A percentile compares a stretch with the other conserved stretches of the same genome.
Evolutionary conservation across 2,329 filamentous ascomycete genomes (phyloP).

Genomic region (Ophiostoma sp.): DNA sequence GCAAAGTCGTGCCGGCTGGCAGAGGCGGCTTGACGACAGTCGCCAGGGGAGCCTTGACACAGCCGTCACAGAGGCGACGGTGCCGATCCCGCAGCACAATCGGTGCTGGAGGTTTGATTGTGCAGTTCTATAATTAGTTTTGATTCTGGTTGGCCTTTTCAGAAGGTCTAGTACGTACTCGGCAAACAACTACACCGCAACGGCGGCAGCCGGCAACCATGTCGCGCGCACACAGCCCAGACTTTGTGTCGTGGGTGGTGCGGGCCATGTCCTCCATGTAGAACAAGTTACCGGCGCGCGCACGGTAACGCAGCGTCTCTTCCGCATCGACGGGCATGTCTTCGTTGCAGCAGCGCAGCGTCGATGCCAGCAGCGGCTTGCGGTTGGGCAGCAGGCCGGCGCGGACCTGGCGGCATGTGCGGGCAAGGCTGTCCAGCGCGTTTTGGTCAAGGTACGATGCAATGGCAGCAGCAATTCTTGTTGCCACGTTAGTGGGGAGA

Average conservation of each 20-base stretch:
- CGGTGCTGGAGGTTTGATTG: conserved; percentile 71
- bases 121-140: conserved; percentile 65
- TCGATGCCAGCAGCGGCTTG: conserved; percentile 64
- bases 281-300: conserved; percentile 54
- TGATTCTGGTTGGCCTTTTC: neutral
- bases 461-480: conserved; percentile 69
- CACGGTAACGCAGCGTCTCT: conserved; percentile 53
- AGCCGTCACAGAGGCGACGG: conserved; percentile 72
- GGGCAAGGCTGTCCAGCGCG: conserved; percentile 75
- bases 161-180: conserved; percentile 48
- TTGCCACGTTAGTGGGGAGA: conserved; percentile 14
- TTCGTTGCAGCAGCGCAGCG: conserved; percentile 76
- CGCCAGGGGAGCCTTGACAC: conserved; percentile 64
- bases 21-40: conserved; percentile 45
- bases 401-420: conserved; percentile 75
- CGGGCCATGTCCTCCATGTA: conserved; percentile 52
- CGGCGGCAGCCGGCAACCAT: conserved; percentile 78
- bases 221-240: conserved; percentile 76
- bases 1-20: conserved; percentile 44
- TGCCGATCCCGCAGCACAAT: conserved; percentile 66
- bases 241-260: conserved; percentile 55
- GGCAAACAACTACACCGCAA: conserved; percentile 72
- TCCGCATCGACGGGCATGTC: conserved; percentile 49
- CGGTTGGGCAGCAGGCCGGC: conserved; percentile 74
- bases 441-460: conserved; percentile 78